Conservation (phyloP, 179 eudicot genomes). For the Sideroxylon spinosum region DNA sequence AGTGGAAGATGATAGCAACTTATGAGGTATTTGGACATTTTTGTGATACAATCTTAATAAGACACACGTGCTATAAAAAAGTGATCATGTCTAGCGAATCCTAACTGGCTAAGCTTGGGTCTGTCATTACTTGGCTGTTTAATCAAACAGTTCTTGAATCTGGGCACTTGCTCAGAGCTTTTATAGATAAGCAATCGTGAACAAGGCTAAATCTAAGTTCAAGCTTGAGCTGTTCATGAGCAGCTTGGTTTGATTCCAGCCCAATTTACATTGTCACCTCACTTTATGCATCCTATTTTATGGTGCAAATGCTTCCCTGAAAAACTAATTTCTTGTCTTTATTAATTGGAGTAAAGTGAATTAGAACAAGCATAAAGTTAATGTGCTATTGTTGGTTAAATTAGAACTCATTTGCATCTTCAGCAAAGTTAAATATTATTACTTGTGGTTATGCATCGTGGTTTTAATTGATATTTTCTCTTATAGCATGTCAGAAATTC, state of each 20-base stretch:
- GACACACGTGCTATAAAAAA: background rate
- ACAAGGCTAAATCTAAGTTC: background rate
- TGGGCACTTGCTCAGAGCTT: background rate
- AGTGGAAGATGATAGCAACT: background rate
- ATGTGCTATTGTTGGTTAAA: background rate
- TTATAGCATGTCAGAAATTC: conserved; percentile 81
- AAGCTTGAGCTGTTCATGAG: background rate
- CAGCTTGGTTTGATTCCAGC: background rate
- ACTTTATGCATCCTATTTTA: background rate
- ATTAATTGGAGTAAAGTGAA: background rate
- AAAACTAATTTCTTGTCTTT: background rate
- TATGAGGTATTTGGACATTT: background rate
- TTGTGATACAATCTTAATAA: background rate
- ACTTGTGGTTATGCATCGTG: background rate
- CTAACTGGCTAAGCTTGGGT: background rate
- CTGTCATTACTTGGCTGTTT: background rate
- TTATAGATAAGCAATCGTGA: background rate
- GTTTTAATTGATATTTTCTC: conserved; percentile 5
- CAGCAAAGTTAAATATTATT: background rate
- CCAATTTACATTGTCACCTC: background rate
- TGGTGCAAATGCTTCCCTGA: background rate
- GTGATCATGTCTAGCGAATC: background rate
- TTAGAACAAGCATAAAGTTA: background rate
- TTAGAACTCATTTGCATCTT: conserved; percentile 10
- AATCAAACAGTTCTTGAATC: background rate